Evolutionary conservation across 2,329 filamentous ascomycete genomes (phyloP).

Genomic region (Ilyonectria robusta): DNA sequence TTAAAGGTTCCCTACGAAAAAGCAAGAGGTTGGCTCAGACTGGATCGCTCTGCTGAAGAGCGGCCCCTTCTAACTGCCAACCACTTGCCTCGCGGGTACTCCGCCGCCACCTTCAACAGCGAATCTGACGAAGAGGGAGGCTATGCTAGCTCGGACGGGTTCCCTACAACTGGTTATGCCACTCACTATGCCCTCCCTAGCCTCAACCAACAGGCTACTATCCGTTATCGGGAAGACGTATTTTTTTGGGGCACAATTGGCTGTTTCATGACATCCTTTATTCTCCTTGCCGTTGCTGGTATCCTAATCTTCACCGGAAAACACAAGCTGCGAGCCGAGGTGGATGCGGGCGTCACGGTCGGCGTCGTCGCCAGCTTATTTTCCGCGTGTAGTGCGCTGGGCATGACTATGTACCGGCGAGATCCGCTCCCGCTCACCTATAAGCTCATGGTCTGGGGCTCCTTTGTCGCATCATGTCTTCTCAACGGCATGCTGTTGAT

Average conservation of each 20-base stretch:
- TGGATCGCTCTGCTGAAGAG: constrained; percentile 46
- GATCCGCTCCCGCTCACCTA: constrained; percentile 60
- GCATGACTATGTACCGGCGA: constrained; percentile 68
- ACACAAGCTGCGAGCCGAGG: constrained; percentile 77
- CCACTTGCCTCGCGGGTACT: constrained; percentile 47
- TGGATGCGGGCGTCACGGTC: constrained; percentile 80
- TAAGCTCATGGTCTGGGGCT: constrained; percentile 57
- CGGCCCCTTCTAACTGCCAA: constrained; percentile 50
- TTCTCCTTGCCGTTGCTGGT: constrained; percentile 75
- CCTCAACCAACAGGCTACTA: constrained; percentile 65
- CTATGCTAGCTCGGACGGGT: constrained; percentile 68
- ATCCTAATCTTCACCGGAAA: constrained; percentile 78
- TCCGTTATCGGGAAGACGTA: constrained; percentile 66
- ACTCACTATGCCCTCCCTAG: constrained; percentile 69
- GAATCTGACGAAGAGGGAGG: constrained; percentile 63
- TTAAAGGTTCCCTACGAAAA: constrained; percentile 65
- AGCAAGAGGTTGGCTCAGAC: constrained; percentile 65
- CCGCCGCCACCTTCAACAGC: constrained; percentile 48
- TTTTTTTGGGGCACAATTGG: constrained; percentile 68
- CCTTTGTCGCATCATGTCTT: constrained; percentile 56
- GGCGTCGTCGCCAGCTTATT: constrained; percentile 78
- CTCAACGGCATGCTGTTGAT: constrained; percentile 61
- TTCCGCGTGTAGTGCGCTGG: constrained; percentile 73
- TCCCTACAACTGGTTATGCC: constrained; percentile 65
- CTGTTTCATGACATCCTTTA: constrained; percentile 71